Conservation (phyloP, 768 basidiomycete species). For the Auricularia auricula-judae region DNA sequence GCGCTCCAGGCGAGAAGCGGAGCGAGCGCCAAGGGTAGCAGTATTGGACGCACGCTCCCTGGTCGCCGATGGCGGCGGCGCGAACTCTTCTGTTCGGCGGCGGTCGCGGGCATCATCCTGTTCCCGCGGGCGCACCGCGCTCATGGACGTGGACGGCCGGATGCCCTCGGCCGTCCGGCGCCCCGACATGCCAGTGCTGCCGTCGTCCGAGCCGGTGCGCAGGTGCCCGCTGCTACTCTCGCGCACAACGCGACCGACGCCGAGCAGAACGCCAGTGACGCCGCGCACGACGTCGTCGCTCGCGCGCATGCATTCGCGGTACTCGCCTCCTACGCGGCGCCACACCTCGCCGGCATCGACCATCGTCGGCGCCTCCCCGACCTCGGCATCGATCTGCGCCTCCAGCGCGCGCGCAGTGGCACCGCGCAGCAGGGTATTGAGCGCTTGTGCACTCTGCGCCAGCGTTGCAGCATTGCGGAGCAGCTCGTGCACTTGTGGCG, state of each 20-base stretch:
- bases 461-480: constrained; percentile 51
- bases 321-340: constrained; percentile 59
- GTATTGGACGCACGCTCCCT: neutral
- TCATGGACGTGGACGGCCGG: neutral
- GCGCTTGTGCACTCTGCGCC: constrained; percentile 51
- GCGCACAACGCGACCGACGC: constrained; percentile 56
- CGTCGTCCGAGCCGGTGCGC: neutral
- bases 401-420: constrained; percentile 54
- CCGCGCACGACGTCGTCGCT: constrained; percentile 73
- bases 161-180: neutral
- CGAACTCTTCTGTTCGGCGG: neutral
- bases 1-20: neutral
- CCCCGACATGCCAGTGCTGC: neutral
- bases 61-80: neutral
- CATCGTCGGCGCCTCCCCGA: constrained; percentile 29
- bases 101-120: neutral
- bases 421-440: constrained; percentile 49
- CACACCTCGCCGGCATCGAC: constrained; percentile 47
- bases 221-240: constrained; percentile 22
- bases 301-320: constrained; percentile 55
- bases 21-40: neutral
- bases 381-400: constrained; percentile 65
- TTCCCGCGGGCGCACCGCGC: neutral
- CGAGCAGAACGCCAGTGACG: constrained; percentile 66
- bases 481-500: constrained; percentile 28